Base-by-base conservation (phyloP, 768 basidiomycete species). In the Glaciozyma antarctica region DNA sequence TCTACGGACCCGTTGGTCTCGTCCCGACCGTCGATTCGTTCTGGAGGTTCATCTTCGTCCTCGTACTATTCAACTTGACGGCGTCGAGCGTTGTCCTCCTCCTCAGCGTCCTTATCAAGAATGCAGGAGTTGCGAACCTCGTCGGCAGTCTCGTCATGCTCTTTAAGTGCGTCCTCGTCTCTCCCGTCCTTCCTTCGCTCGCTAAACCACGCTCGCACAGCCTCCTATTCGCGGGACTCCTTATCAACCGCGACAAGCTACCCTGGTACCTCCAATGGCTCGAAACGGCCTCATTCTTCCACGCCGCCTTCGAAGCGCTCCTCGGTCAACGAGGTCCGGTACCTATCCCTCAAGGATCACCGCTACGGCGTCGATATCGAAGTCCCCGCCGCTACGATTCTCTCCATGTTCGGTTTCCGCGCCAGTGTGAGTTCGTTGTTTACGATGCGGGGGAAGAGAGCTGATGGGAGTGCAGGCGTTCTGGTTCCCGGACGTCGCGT, bases 41-140 rank as follows among this genome's bases (percentile, higher is more conserved):
- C 81, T 98, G 95, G 95, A 97, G 95, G 79, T 98, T 99, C 80
- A 86, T 97, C 79, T 84, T 98, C 70, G 88, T 87, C 2, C 82
- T 99, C 47, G 91, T 99, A 15, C 78, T 99, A 47, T 98, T 98
- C 85, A 99, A 99, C 78, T 78, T 99, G 71, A 88, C 93, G 1
- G 93, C 95, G 2, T 91, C 93, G 34, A 89, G 87, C 74, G 87
- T 94, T 48, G 88, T 98, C 26, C 79, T 99, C 7, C 82, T 91
- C 77, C 80, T 99, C 44, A 93, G 90, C 28, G 89, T 98, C 64
- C 85, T 88, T 1, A 88, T 95, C 71, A 83, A 86, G 60, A 89
- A 85, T 75, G 85, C 85, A 43, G 86, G 89, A 61, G 85, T 99
- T 34, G 94, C 93, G 3, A 94, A 88, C 74, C 79, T 98, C 63